Percentiles rank a stretch among this genome's conserved stretches.
Conservation (phyloP, 2,329 filamentous ascomycete species). For the Xylaria sp. region DNA sequence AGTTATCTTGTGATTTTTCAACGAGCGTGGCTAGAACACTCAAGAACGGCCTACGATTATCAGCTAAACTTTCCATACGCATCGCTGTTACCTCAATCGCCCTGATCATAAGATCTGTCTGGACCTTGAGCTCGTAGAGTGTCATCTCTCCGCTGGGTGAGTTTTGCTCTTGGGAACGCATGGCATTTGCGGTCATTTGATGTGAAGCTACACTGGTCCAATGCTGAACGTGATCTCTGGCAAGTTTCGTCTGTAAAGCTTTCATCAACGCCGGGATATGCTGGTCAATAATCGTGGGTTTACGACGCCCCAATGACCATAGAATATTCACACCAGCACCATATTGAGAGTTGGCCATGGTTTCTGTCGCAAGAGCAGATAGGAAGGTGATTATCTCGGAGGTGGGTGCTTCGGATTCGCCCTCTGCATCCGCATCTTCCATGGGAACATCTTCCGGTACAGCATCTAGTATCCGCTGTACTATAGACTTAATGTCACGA, state of each 20-base stretch:
- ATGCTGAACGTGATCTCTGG: conserved; percentile 89
- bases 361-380: conserved; percentile 87
- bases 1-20: conserved; percentile 89
- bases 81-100: conserved; percentile 92
- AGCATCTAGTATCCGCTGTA: conserved; percentile 87
- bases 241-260: conserved; percentile 88
- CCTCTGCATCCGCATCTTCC: conserved; percentile 83
- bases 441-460: conserved; percentile 82
- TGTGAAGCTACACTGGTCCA: conserved; percentile 69
- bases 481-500: conserved; percentile 76
- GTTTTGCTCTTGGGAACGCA: conserved; percentile 64
- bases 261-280: conserved; percentile 93
- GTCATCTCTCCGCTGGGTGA: conserved; percentile 69
- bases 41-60: conserved; percentile 90
- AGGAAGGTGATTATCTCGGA: conserved; percentile 89
- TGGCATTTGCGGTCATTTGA: conserved; percentile 53
- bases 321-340: conserved; percentile 91
- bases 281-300: conserved; percentile 86
- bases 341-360: conserved; percentile 82
- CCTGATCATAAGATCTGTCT: conserved; percentile 91
- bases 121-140: conserved; percentile 84
- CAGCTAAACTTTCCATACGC: conserved; percentile 91
- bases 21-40: conserved; percentile 95
- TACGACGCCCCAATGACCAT: conserved; percentile 88
- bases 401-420: conserved; percentile 80